phyloP scores from a whole-genome alignment of 2,329 filamentous ascomycete species.

The Alternaria panax region DNA sequence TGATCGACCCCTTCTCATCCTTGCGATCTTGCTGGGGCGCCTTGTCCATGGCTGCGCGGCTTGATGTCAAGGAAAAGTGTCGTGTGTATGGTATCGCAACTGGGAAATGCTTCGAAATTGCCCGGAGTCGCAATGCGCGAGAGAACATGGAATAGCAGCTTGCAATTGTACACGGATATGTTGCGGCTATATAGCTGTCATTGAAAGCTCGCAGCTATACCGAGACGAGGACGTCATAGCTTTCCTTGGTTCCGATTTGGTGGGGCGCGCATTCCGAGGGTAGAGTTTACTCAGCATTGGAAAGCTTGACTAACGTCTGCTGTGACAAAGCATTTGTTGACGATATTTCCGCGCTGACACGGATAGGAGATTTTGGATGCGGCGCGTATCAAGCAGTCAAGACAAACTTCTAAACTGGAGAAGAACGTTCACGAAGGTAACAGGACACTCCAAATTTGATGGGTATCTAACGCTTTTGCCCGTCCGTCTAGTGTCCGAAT shows the following conservation, averaged over 20 bases:
- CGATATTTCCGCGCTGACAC: neutral
- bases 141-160: conserved; percentile 24
- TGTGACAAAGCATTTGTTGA: conserved; percentile 12
- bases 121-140: conserved; percentile 22
- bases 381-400: neutral
- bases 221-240: conserved; percentile 30
- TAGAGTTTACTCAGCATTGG: conserved; percentile 39
- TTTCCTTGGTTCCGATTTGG: conserved; percentile 14
- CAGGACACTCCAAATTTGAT: neutral
- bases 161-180: neutral
- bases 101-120: conserved; percentile 21
- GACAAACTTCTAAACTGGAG: neutral
- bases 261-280: conserved; percentile 17
- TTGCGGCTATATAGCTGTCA: conserved; percentile 33
- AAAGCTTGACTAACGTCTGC: conserved; percentile 35
- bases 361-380: neutral
- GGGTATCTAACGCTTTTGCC: conserved; percentile 24
- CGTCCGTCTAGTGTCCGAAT: neutral
- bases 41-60: conserved; percentile 26
- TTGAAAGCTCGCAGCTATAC: conserved; percentile 22
- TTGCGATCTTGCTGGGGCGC: conserved; percentile 3
- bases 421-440: neutral
- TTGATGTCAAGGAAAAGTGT: conserved; percentile 21
- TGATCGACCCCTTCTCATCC: conserved; percentile 6
- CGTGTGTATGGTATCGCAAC: conserved; percentile 13